These are phyloP conservation scores for Globisporangium uncinulatum DNA, from an alignment of 352 stramenopile species.

Conservation along the genomic window DNA sequence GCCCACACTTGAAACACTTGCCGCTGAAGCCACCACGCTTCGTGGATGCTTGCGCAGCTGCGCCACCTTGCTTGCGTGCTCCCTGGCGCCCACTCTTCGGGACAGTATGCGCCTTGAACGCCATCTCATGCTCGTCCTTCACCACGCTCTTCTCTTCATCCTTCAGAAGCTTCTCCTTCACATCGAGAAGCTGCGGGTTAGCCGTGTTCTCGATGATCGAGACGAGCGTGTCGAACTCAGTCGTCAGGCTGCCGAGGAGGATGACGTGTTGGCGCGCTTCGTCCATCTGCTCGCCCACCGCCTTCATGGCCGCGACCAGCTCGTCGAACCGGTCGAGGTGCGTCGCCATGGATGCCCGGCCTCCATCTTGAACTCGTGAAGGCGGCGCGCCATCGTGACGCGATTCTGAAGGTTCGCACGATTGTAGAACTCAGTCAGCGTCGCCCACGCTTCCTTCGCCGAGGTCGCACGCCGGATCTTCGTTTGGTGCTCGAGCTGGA, in stretches of 20 bases:
- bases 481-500: conserved; percentile 6
- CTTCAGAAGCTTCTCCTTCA: conserved; percentile 23
- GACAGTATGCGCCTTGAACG: conserved; percentile 7
- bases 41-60: too few relatives aligned
- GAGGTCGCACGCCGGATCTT: conserved; percentile 4
- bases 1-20: too few relatives aligned
- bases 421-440: conserved; percentile 2
- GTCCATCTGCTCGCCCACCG: conserved; percentile 10
- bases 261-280: conserved; percentile 7
- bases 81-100: too few relatives aligned
- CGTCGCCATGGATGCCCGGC: neutral
- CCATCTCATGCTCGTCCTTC: neutral
- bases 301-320: conserved; percentile 2
- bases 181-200: conserved; percentile 10
- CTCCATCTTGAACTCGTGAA: conserved; percentile 7
- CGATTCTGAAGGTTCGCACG: conserved; percentile 2
- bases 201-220: conserved; percentile 17
- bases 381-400: neutral
- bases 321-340: conserved; percentile 10
- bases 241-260: conserved; percentile 5
- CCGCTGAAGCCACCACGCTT: too few relatives aligned
- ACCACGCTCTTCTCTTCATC: conserved; percentile 11
- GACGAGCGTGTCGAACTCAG: conserved; percentile 10
- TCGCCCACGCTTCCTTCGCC: conserved; percentile 2
- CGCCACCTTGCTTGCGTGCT: too few relatives aligned